Evolutionary conservation across 805 yeast species (phyloP).

Genomic region (Yarrowia keelungensis): DNA sequence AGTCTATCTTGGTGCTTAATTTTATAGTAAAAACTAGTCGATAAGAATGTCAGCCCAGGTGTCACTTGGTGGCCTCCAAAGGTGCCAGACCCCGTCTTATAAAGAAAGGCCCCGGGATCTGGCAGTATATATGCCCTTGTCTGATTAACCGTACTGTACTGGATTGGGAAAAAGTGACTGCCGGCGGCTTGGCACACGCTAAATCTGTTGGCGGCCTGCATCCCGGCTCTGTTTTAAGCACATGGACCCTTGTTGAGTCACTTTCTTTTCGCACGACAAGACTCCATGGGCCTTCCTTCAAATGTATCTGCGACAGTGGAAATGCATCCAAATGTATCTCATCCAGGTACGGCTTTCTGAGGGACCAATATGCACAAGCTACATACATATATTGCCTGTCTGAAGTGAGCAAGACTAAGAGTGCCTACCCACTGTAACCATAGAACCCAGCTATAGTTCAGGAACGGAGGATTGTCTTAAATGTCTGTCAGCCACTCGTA

Average conservation of each 20-base stretch:
- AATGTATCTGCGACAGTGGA: neutral
- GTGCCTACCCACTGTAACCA: no score
- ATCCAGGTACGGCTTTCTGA: neutral
- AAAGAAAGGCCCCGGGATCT: slow-evolving; percentile 10
- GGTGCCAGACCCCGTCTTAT: slow-evolving; percentile 5
- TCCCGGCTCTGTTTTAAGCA: slow-evolving; percentile 5
- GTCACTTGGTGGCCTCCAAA: no score
- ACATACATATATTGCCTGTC: no score
- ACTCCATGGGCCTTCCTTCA: neutral
- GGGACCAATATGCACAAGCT: no score
- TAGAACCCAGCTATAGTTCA: no score
- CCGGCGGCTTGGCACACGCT: slow-evolving; percentile 14
- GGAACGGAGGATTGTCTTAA: no score
- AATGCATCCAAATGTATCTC: slow-evolving; percentile 18
- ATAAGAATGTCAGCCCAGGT: no score
- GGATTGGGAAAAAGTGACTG: slow-evolving; percentile 1
- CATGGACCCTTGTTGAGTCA: slow-evolving; percentile 4
- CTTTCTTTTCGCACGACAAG: neutral
- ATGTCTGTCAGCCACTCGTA: no score
- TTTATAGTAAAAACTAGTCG: neutral
- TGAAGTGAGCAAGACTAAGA: no score
- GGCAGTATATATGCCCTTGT: slow-evolving; percentile 13
- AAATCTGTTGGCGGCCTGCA: slow-evolving; percentile 3
- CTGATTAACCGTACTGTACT: slow-evolving; percentile 16
- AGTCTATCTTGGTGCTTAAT: slow-evolving; percentile 23